Percentiles rank a stretch among this genome's conserved stretches.
Conservation (phyloP, 139 green algal species). For the Tetraselmis striata region DNA sequence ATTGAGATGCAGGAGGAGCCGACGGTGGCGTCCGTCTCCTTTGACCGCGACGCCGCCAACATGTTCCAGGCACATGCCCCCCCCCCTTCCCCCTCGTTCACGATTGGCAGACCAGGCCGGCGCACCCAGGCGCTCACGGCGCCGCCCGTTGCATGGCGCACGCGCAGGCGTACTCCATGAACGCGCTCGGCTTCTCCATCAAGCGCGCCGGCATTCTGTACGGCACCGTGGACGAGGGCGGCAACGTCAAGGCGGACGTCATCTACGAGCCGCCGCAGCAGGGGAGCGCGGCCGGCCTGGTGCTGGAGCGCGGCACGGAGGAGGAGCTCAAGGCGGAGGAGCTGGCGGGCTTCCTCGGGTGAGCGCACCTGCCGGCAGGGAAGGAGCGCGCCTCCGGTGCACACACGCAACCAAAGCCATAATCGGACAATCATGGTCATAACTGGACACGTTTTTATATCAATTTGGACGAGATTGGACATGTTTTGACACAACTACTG, state of each 20-base stretch:
- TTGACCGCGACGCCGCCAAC: conserved; percentile 88
- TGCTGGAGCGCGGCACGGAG: conserved; percentile 44
- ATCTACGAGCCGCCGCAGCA: conserved; percentile 93
- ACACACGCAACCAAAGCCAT: too few species aligned
- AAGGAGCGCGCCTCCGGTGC: too few species aligned
- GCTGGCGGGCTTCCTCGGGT: conserved; percentile 57
- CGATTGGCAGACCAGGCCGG: too few species aligned
- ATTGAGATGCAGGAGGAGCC: conserved; percentile 94
- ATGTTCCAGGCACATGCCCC: too few species aligned
- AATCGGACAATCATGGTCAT: too few species aligned
- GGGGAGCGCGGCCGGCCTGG: conserved; percentile 41
- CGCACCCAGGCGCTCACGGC: too few species aligned
- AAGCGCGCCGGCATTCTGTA: conserved; percentile 89
- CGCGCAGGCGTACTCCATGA: conserved; percentile 56
- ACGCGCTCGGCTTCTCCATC: conserved; percentile 83
- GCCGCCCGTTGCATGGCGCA: too few species aligned
- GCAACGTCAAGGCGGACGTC: conserved; percentile 60
- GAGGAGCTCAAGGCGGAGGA: conserved; percentile 58
- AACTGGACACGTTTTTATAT: too few species aligned
- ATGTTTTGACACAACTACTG: too few species aligned
- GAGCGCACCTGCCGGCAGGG: too few species aligned
- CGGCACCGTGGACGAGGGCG: conserved; percentile 69
- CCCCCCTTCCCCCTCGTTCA: too few species aligned
- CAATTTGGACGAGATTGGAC: too few species aligned
- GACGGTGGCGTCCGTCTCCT: conserved; percentile 66